Base-by-base conservation (phyloP, 192 early-diverging fungal genomes). In the Mortierella antarctica region DNA sequence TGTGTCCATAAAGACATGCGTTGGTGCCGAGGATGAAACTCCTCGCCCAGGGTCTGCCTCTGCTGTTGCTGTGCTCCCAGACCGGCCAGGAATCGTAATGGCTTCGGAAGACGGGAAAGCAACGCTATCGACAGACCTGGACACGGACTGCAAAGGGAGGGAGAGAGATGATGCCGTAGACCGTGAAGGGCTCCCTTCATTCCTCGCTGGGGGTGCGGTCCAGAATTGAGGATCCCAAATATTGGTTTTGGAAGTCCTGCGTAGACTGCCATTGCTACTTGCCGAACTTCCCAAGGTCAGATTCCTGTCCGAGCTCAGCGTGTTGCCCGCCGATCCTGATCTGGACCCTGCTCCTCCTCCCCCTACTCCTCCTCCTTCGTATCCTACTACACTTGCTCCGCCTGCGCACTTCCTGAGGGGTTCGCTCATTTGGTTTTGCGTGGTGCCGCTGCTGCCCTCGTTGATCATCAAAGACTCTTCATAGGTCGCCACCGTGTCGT, bases 141-240 rank as follows among this genome's bases (percentile, higher is more conserved):
- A 31, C 31, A 31, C 31, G 31, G 31, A 31, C 31, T 31, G 31
- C 10, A 62, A 49, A 0, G 76, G 58, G 6, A 70, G 11, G 14
- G 68, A 62, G 1, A 65, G 53, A 14, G 57, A 21, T 5, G 65
- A 72, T n/a, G 46, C 21, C 10, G 58, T 42, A 7, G 62, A 6
- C 6, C 54, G 23, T 14, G 48, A 13, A 7, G 18, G 11, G 7
- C 40, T 41, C 31, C 23, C 6, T 0, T 46, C 59, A 45, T 9
- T 41, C 20, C 54, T 53, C 6, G 39, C 45, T n/a, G 47, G n/a
- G 6, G 76, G 70, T 7, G 31, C 46, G 4, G 56, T 31, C 76
- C 76, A 80, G 48, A 80, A 80, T 39, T 71, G 76, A 12, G 76
- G 53, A 31, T 80, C 76, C 76, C 76, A 80, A 13, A 80, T 80